phyloP scores from a whole-genome alignment of 768 basidiomycete genomes.

The Collybia mongolica region DNA sequence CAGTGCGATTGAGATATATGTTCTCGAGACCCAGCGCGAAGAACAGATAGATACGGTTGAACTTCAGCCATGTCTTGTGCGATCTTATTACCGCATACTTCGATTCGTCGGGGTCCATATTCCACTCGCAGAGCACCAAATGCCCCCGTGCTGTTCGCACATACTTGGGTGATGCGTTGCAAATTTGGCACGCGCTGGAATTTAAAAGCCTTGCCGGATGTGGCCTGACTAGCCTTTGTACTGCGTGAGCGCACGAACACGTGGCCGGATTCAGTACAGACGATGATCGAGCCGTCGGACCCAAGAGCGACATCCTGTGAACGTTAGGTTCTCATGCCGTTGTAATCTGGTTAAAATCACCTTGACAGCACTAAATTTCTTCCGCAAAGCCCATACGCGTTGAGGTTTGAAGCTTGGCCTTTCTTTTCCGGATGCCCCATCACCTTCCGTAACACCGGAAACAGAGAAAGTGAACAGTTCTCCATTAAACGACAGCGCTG shows the following conservation, averaged over 20 bases:
- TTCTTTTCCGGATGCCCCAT: slow-evolving; percentile 27
- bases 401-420: slow-evolving; percentile 68
- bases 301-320: slow-evolving; percentile 84
- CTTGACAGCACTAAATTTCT: slow-evolving; percentile 81
- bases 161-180: slow-evolving; percentile 84
- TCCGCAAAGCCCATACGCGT: slow-evolving; percentile 86
- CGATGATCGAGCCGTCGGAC: slow-evolving; percentile 81
- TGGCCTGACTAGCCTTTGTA: slow-evolving; percentile 25
- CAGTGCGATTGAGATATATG: neutral
- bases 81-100: slow-evolving; percentile 52
- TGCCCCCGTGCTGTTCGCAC: slow-evolving; percentile 83
- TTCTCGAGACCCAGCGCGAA: slow-evolving; percentile 5
- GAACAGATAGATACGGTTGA: slow-evolving; percentile 55
- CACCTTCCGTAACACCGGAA: slow-evolving; percentile 29
- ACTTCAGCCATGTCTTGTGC: slow-evolving; percentile 64
- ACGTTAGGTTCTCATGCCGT: neutral
- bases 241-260: slow-evolving; percentile 82
- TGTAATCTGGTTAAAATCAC: slow-evolving; percentile 32
- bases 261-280: slow-evolving; percentile 94
- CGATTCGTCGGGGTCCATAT: slow-evolving; percentile 56
- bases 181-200: slow-evolving; percentile 79
- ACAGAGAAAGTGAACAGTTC: slow-evolving; percentile 85
- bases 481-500: slow-evolving; percentile 81
- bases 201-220: slow-evolving; percentile 55
- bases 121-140: slow-evolving; percentile 85